Evolutionary conservation across 306 rosid species (phyloP), one percentile per base, ranked within the genome.

Genomic region (Citrullus mucosospermus): DNA sequence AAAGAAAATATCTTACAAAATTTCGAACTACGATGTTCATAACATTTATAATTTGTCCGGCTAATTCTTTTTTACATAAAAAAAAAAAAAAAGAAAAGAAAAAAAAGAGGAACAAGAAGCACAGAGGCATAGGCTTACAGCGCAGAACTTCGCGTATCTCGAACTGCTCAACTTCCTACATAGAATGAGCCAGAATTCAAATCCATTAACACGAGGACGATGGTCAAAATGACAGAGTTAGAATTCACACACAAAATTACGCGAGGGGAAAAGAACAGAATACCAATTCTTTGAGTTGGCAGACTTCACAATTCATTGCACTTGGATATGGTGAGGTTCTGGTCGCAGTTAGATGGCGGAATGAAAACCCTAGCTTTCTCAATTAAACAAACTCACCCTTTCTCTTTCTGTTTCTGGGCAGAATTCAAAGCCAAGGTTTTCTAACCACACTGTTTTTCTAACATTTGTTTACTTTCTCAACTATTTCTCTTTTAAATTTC

Each of bases 131-230:
- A 67, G 14, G 80, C 87, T 84, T 83, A 95, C 99, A 92, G 88
- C 97, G 96, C 69, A 92, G 81, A 87, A 92, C 92, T 87, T 95
- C 99, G 28, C 91, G 93, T 57, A 95, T 95, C 90, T 95, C 96
- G 56, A 89, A 95, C 80, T 88, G 93, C 75, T 91, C 97, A 50
- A 95, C 81, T 89, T 92, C 97, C 93, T 93, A 88, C 77, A 70
- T 48, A 57, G 65, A 76, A 62, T 11, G 67, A 81, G 76, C 6
- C 43, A 59, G 28, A 4, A 43, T 25, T 51, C 17, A 28, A 81
- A 69, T 53, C 60, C 20, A 80, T 55, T 53, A 56, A 30, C 34
- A 46, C 28, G 38, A 7, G 22, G 39, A 13, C 20, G 13, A 70
- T 46, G n/a, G 51, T 22, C 7, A 46, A 70, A 70, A 22, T 22